These are phyloP conservation scores for Mortierella sp. DNA, from an alignment of 371 early-diverging fungal genomes.

Conservation along the genomic window DNA sequence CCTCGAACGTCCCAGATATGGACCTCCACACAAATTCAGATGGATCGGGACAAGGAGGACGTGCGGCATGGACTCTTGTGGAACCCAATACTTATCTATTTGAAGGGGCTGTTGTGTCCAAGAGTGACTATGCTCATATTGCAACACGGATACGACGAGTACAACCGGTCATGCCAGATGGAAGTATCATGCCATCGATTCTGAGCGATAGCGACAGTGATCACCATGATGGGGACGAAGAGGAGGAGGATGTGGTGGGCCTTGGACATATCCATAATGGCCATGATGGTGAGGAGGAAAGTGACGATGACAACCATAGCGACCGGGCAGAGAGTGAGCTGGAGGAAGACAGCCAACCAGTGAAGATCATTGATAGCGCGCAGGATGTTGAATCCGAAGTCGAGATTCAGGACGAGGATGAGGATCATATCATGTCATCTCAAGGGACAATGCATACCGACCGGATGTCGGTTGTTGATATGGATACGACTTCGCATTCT, in stretches of 20 bases:
- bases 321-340: too few species aligned
- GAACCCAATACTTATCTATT: conserved; percentile 34
- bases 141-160: too few species aligned
- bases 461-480: not conserved
- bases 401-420: conserved; percentile 3
- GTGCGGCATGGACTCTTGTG: conserved; percentile 10
- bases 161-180: too few species aligned
- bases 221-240: too few species aligned
- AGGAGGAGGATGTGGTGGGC: too few species aligned
- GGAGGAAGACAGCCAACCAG: too few species aligned
- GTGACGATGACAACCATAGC: too few species aligned
- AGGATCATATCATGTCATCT: not conserved
- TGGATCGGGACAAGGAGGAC: conserved; percentile 3
- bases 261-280: too few species aligned
- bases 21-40: not conserved
- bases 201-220: too few species aligned
- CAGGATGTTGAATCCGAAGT: not conserved
- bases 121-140: conserved; percentile 6
- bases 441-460: not conserved
- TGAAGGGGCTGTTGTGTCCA: conserved; percentile 30
- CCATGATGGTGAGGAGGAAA: too few species aligned
- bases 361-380: too few species aligned
- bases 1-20: conserved; percentile 12
- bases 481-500: not conserved
- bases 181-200: too few species aligned